Evolutionary conservation across 2,329 filamentous ascomycete species (phyloP).

Genomic region (Aspergillus latus): DNA sequence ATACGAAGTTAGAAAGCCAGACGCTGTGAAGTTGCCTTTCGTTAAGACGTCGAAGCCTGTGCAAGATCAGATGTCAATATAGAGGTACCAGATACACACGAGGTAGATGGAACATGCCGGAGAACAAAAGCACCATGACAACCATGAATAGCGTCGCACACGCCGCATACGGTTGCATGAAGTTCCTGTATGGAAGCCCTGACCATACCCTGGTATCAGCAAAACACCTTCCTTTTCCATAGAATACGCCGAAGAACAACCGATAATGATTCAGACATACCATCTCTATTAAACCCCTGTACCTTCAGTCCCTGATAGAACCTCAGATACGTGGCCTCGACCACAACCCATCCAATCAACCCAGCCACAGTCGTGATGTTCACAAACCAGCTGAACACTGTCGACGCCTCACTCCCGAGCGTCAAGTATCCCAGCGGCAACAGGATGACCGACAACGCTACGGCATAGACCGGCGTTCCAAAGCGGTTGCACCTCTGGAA

Average conservation of each 20-base stretch:
- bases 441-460: not conserved
- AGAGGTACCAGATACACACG: not conserved
- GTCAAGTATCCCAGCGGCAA: not conserved
- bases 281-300: not conserved
- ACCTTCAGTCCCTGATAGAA: not conserved
- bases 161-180: constrained; percentile 3
- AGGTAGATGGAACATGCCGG: not conserved
- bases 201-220: not conserved
- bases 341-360: not conserved
- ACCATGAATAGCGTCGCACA: constrained; percentile 1
- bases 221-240: too few relatives aligned
- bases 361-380: not conserved
- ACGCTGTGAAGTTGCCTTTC: not conserved
- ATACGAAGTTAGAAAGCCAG: constrained; percentile 1
- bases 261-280: not conserved
- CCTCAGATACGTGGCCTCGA: not conserved
- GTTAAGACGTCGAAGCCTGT: constrained; percentile 2
- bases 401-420: not conserved
- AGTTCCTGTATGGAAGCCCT: not conserved
- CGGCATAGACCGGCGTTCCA: not conserved
- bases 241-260: not conserved
- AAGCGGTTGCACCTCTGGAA: constrained; percentile 7
- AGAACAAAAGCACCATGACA: not conserved
- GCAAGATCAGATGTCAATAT: not conserved
- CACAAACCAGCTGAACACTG: not conserved